Percentiles rank a stretch among this genome's conserved stretches.
These are phyloP conservation scores for Neodidymelliopsis sp. DNA, from an alignment of 2,329 filamentous ascomycete species.

Conservation along the genomic window DNA sequence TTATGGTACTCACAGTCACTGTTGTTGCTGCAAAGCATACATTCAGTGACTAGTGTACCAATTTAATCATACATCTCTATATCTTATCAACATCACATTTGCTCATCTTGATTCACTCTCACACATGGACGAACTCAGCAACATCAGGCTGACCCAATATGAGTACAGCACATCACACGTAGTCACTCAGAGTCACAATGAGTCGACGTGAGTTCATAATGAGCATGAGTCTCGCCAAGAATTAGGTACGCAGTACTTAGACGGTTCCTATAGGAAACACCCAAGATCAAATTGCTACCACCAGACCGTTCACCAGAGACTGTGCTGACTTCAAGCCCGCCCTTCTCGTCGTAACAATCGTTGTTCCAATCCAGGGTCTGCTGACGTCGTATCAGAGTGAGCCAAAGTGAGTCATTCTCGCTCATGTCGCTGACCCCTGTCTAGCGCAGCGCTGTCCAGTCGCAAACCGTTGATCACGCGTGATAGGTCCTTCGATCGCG, in stretches of 20 bases:
- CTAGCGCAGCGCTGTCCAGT: constrained; percentile 1
- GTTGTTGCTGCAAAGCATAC: constrained; percentile 1
- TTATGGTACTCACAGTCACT: constrained; percentile 12
- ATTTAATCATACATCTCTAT: neutral
- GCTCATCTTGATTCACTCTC: neutral
- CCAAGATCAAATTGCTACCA: neutral
- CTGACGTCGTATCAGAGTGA: constrained; percentile 8
- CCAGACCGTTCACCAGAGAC: neutral
- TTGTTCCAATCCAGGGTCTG: neutral
- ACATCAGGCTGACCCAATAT: neutral
- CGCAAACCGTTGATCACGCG: neutral
- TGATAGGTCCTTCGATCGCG: constrained; percentile 1
- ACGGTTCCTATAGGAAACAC: neutral
- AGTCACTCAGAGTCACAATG: constrained; percentile 2
- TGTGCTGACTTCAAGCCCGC: neutral
- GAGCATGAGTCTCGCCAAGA: no score
- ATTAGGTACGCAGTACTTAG: no score
- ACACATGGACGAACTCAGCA: neutral
- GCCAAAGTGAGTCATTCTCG: constrained; percentile 26
- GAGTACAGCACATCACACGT: neutral
- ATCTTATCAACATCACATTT: neutral
- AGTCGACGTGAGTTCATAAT: constrained; percentile 16
- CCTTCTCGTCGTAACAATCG: no score
- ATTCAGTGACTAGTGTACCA: constrained; percentile 3
- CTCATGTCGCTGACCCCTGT: constrained; percentile 13